Percentiles rank a stretch among this genome's conserved stretches.
Conservation (phyloP, 495 filamentous ascomycete species). For the Penicillium verhagenii region DNA sequence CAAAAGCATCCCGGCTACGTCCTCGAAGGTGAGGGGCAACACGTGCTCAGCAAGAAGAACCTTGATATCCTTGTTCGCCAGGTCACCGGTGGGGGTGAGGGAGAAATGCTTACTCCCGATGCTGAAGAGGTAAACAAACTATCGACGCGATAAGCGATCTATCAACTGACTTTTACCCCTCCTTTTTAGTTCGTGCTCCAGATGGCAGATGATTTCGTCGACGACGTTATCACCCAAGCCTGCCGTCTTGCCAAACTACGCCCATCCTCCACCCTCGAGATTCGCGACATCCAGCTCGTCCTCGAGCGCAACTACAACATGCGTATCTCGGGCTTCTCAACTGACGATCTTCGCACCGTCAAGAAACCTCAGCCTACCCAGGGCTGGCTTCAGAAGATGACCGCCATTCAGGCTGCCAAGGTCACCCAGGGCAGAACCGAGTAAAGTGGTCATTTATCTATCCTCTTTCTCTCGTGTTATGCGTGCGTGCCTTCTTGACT, state of each 20-base stretch:
- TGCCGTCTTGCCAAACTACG: conserved; percentile 92
- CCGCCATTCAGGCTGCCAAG: conserved; percentile 91
- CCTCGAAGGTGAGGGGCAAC: conserved; percentile 85
- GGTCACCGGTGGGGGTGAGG: conserved; percentile 78
- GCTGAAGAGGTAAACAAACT: conserved; percentile 78
- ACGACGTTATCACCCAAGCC: conserved; percentile 79
- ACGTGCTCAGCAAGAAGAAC: conserved; percentile 92
- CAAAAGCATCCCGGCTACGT: conserved; percentile 75
- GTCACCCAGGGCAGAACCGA: conserved; percentile 50
- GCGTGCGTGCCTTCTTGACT: not conserved
- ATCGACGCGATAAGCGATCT: not conserved
- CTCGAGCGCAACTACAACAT: conserved; percentile 98
- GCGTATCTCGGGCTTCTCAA: conserved; percentile 89
- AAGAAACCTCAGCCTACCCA: conserved; percentile 84
- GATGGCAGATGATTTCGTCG: conserved; percentile 92
- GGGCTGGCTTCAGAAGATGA: conserved; percentile 93
- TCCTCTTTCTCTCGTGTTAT: not conserved
- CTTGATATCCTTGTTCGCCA: conserved; percentile 92
- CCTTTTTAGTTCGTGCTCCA: conserved; percentile 71
- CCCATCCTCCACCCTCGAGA: conserved; percentile 81
- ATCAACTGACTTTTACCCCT: not conserved
- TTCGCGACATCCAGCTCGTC: conserved; percentile 90
- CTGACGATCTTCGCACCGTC: conserved; percentile 90
- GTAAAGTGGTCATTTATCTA: conserved; percentile 14
- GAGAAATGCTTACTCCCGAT: conserved; percentile 74